Conservation (phyloP, 306 rosid genomes). For the Senna tora region DNA sequence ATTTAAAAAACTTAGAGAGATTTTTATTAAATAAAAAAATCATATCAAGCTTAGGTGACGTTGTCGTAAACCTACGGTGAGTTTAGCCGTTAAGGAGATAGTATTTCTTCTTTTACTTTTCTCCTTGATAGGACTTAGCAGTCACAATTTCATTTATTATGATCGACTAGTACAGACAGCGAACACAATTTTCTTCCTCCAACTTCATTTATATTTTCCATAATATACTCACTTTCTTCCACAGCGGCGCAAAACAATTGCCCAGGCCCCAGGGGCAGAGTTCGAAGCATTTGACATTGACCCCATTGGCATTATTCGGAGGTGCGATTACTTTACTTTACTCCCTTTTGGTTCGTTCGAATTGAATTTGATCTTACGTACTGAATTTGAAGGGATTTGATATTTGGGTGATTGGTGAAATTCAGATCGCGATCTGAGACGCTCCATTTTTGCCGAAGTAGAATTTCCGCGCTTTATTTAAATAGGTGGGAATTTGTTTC, state of each 20-base stretch:
- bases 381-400: background rate
- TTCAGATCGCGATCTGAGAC: slow-evolving; percentile 54
- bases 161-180: background rate
- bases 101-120: background rate
- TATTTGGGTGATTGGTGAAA: background rate
- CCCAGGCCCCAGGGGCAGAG: slow-evolving; percentile 46
- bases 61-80: too few relatives aligned
- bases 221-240: background rate
- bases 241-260: background rate
- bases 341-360: background rate
- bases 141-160: background rate
- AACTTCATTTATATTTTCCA: slow-evolving; percentile 24
- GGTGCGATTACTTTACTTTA: slow-evolving; percentile 32
- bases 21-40: too few relatives aligned
- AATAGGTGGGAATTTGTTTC: slow-evolving; percentile 22
- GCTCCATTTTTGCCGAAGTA: slow-evolving; percentile 27
- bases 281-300: slow-evolving; percentile 33
- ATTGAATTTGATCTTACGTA: background rate
- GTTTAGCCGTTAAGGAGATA: background rate
- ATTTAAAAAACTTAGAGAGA: too few relatives aligned
- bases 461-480: slow-evolving; percentile 33
- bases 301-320: slow-evolving; percentile 47
- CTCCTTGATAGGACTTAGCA: background rate
- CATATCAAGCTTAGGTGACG: background rate
- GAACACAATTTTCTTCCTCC: background rate